Base-by-base conservation (phyloP, 2,329 filamentous ascomycete genomes). In the Claviceps capensis region DNA sequence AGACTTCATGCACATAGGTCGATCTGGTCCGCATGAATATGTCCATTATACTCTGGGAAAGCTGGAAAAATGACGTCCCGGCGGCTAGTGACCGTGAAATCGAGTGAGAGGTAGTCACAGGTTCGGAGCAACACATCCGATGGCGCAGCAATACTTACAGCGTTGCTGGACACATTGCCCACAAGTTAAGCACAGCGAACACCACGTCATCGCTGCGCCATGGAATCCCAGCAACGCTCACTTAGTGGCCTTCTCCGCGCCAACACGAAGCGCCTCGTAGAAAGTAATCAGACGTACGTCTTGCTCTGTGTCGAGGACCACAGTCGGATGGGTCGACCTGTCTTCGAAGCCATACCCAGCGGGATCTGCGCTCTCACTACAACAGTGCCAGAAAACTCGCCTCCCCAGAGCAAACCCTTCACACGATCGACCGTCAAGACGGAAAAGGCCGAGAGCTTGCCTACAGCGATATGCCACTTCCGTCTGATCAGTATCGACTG, bases 371-470 rank as follows among this genome's bases (percentile, higher is more conserved):
- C 14, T 37, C 50, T 16, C 43, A 54, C 38, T 53, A 54, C 48
- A 37, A 37, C 36, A 47, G 38, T 36, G 6, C 40, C n/a, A 46
- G 34, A 14, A 49, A 36, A 26, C 16, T 43, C 14, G 38, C 30
- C 2, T 14, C 16, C 38, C 17, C 37, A 17, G 47, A 47, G 16
- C 38, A 38, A 13, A 50, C 26, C 5, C 44, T 40, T 30, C 51
- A 51, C 45, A 48, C 22, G 36, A 26, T 52, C 4, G 52, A 56
- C 11, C 54, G 54, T 41, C 61, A 62, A 55, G 57, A 60, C 7
- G 17, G 14, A 17, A 68, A 71, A 54, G 65, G 63, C 40, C 54
- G 61, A 26, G 64, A 65, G 9, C 61, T 71, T 17, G 69, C 69
- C 1, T 60, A 59, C 22, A 67, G 65, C 53, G 56, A 59, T 41